Evolutionary conservation across 345 rosid species (phyloP).

Genomic region (Linum trigynum): DNA sequence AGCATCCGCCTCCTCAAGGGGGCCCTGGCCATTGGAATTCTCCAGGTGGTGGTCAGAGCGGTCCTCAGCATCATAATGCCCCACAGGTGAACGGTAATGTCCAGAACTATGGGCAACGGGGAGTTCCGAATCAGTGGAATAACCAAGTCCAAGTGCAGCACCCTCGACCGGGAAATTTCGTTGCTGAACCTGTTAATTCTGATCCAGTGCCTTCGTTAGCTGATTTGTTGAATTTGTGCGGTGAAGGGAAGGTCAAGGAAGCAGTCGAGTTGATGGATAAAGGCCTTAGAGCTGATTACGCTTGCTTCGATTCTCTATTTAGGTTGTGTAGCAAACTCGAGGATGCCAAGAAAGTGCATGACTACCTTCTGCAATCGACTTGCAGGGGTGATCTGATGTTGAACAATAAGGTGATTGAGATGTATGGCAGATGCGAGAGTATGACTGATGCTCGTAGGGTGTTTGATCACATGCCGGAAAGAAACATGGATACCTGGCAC

Average conservation of each 20-base stretch:
- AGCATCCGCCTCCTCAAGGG: conserved; percentile 1
- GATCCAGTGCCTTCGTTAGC: conserved; percentile 19
- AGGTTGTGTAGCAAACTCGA: conserved; percentile 44
- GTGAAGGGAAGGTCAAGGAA: conserved; percentile 47
- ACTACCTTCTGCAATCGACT: conserved; percentile 49
- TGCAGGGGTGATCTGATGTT: conserved; percentile 45
- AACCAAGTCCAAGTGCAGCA: neutral
- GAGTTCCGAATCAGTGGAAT: neutral
- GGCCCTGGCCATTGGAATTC: conserved; percentile 13
- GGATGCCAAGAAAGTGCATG: conserved; percentile 66
- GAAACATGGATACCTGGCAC: conserved; percentile 67
- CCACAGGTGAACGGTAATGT: conserved; percentile 13
- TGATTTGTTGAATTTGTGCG: conserved; percentile 39
- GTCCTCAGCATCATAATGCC: neutral
- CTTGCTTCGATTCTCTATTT: conserved; percentile 42
- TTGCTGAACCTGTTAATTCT: conserved; percentile 10
- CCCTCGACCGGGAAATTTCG: neutral
- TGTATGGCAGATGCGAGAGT: conserved; percentile 50
- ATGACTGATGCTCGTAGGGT: conserved; percentile 63
- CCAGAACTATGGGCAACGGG: neutral
- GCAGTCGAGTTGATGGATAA: conserved; percentile 56
- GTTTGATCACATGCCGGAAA: conserved; percentile 62
- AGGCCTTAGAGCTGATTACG: conserved; percentile 46
- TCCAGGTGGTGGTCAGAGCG: neutral
- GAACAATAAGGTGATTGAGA: conserved; percentile 48